phyloP scores from a whole-genome alignment of 192 early-diverging fungal species.

The Linnemannia zychae region DNA sequence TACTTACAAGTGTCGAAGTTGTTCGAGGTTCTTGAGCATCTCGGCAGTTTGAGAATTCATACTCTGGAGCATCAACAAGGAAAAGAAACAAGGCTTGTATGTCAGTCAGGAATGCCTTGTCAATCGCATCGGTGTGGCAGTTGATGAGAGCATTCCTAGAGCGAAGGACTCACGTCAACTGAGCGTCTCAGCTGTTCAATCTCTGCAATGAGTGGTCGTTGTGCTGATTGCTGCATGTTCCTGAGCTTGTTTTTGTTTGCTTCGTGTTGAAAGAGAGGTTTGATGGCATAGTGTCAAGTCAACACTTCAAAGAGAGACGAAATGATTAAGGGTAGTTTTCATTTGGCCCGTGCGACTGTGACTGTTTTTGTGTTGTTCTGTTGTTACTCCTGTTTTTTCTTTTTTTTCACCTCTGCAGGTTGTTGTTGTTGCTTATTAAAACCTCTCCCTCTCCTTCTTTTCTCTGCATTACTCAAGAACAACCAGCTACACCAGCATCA shows the following conservation, averaged over 20 bases:
- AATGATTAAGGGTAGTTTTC: background rate
- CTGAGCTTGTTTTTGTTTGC: background rate
- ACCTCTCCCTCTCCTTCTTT: background rate
- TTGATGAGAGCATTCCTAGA: background rate
- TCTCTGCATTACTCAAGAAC: background rate
- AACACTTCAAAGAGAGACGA: background rate
- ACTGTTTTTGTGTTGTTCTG: background rate
- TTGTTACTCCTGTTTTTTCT: background rate
- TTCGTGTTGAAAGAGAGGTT: background rate
- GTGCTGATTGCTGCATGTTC: slow-evolving; percentile 21
- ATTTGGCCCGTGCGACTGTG: background rate
- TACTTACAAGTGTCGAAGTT: slow-evolving; percentile 41
- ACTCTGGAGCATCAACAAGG: slow-evolving; percentile 20
- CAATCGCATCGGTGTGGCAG: background rate
- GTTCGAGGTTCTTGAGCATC: slow-evolving; percentile 45
- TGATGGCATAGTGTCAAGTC: background rate
- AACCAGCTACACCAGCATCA: background rate
- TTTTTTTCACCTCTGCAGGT: too few relatives aligned
- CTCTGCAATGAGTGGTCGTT: slow-evolving; percentile 35
- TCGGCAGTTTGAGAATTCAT: slow-evolving; percentile 54
- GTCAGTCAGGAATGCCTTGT: background rate
- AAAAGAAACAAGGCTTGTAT: background rate
- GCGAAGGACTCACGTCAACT: slow-evolving; percentile 24
- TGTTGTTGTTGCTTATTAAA: background rate
- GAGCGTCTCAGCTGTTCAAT: slow-evolving; percentile 44